Base-by-base conservation (phyloP, 2,329 filamentous ascomycete genomes). In the Epicoccum sorghinum region DNA sequence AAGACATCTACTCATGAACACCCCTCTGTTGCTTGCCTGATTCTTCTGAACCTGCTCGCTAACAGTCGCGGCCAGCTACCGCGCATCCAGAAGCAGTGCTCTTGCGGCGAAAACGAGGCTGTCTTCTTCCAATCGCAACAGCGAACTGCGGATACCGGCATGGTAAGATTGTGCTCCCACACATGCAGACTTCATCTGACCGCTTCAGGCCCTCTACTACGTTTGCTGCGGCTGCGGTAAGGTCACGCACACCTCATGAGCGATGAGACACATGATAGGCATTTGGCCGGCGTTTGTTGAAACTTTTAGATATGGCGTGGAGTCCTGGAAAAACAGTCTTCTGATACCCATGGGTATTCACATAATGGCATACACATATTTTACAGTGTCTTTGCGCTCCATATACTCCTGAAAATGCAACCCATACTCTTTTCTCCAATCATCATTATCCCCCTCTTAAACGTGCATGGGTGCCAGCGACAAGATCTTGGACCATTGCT, bases 51-150 rank as follows among this genome's bases (percentile, higher is more conserved):
- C 66, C 67, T 71, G 69, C 69, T 71, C 55, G 71, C 70, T 74
- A 65, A 74, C 69, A 64, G 60, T 64, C 50, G 55, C 60, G 65
- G 67, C 82, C 72, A 97, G 93, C 90, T 98, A 75, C 95, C 95
- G 61, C 89, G 93, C 69, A 88, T 91, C 68, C 90, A 91, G 74
- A 91, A 90, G 78, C 83, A 84, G 57, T 99, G 95, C 79, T 91
- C 92, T 47, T 99, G 96, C 82, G 83, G 85, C 63, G 89, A 95
- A 75, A 86, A 87, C 66, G 93, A 98, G 78, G 92, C 93, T 40
- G 96, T 99, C 56, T 99, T 96, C 80, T 99, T 99, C 82, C 95
- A 99, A 80, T 97, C 93, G 58, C 95, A 99, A 75, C 93, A 98
- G 80, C 89, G 95, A 77, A 96, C 89, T 65, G 91, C 91, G 43